phyloP scores from a whole-genome alignment of 2,329 filamentous ascomycete species.

The Neoscytalidium dimidiatum region DNA sequence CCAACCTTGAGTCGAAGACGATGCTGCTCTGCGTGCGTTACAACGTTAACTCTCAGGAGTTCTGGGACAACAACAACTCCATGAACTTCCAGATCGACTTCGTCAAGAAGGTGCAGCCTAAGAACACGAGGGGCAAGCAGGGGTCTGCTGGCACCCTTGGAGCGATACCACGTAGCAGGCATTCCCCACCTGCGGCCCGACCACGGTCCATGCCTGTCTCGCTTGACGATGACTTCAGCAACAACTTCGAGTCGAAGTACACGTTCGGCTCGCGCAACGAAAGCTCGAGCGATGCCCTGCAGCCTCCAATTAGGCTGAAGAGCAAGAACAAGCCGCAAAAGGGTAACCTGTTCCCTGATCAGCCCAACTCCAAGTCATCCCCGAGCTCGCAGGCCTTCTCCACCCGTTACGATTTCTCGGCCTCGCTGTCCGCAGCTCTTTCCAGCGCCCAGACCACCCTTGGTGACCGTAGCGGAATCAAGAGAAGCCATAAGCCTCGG shows the following conservation, averaged over 20 bases:
- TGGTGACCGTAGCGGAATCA: constrained; percentile 56
- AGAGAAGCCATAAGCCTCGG: constrained; percentile 28
- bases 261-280: constrained; percentile 44
- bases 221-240: constrained; percentile 71
- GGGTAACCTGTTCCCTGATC: constrained; percentile 62
- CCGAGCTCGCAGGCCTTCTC: constrained; percentile 74
- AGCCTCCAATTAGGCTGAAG: constrained; percentile 68
- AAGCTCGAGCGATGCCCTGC: constrained; percentile 60
- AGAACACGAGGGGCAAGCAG: constrained; percentile 42
- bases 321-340: constrained; percentile 62
- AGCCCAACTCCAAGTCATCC: not conserved
- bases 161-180: constrained; percentile 52
- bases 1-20: constrained; percentile 89
- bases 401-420: constrained; percentile 92
- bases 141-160: constrained; percentile 50
- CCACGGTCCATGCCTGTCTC: constrained; percentile 54
- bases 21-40: constrained; percentile 92
- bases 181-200: constrained; percentile 48
- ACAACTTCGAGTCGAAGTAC: constrained; percentile 50
- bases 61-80: constrained; percentile 90
- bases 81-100: constrained; percentile 96
- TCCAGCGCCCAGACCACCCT: constrained; percentile 68
- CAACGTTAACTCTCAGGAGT: constrained; percentile 77
- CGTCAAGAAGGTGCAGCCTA: constrained; percentile 70
- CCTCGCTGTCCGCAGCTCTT: constrained; percentile 83